Base-by-base conservation (phyloP, 2,329 filamentous ascomycete species). In the Ophiostoma perfectum region DNA sequence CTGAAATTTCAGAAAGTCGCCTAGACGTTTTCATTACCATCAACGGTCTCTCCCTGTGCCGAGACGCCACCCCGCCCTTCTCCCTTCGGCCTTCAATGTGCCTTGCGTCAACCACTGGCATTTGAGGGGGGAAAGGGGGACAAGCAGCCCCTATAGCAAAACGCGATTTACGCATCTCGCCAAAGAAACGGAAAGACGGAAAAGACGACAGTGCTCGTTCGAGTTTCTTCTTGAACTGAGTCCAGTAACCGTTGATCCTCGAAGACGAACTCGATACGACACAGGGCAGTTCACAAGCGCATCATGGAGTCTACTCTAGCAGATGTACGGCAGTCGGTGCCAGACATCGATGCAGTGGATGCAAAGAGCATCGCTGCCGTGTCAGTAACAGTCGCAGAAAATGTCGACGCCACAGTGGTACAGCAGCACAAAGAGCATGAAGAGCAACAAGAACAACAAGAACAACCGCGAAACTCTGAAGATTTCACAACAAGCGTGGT, bases 81-180 rank as follows among this genome's bases (percentile, higher is more conserved):
- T 66, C 67, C 69, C 67, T 70, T 66, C 27, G 44, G 60, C 62
- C 58, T 47, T 66, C 65, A 64, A 70, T 69, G 65, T 49, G 42
- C 68, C 45, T 67, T 67, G 60, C 67, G 58, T 47, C 39, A 27
- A 41, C 14, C 39, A 60, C 38, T 66, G 67, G 65, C 67, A 67
- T 67, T 67, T 69, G 69, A 70, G 14, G 65, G 67, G 65, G 60
- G 62, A 65, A 70, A 70, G 65, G 67, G 65, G 62, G 64, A 41
- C 7, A 58, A 41, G 14, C 44, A 66, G 16, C 62, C 5, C 63
- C n/a, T 38, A 11, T 8, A 64, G 39, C n/a, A 60, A 38, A 38
- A 60, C 55, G 18, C 27, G 55, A 38, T 38, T 38, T 14, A 55
- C 18, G 7, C 49, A 55, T 45, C 18, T 63, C 38, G 38, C 18